Conservation (phyloP, 2,329 filamentous ascomycete genomes). For the Colletotrichum australisinense region DNA sequence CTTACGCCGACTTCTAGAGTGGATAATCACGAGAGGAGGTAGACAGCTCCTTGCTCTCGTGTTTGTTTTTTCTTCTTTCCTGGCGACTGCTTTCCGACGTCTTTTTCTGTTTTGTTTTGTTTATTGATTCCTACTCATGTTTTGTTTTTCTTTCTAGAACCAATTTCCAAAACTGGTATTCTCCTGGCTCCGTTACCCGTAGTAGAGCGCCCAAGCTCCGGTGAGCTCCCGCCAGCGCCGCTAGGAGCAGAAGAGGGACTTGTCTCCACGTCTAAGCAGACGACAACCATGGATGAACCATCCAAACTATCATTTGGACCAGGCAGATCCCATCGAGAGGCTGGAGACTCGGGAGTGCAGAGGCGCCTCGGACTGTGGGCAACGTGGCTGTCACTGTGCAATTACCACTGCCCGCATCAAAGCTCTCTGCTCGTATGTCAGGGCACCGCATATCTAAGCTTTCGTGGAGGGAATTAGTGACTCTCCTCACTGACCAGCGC, state of each 20-base stretch:
- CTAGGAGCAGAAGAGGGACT: background rate
- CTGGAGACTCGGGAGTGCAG: background rate
- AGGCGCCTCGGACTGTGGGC: background rate
- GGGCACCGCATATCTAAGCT: background rate
- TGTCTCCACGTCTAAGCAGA: background rate
- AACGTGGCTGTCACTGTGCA: background rate
- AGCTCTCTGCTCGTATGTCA: background rate
- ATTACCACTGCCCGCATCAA: background rate
- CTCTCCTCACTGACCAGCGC: background rate
- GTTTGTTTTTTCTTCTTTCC: background rate
- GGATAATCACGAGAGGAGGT: background rate
- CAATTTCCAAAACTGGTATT: background rate
- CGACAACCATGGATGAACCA: constrained; percentile 27
- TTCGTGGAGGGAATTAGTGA: background rate
- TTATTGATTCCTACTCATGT: background rate
- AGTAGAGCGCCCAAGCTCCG: background rate
- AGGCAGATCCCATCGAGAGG: background rate
- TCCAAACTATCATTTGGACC: background rate
- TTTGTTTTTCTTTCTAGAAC: background rate
- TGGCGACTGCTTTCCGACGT: background rate
- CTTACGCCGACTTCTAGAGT: background rate
- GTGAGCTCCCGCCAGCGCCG: background rate
- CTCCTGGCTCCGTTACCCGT: background rate
- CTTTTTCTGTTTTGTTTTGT: constrained; percentile 3
- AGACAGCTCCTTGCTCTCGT: background rate